Conservation (phyloP, 1,139 yeast species). For the Yamadazyma aaseri region DNA sequence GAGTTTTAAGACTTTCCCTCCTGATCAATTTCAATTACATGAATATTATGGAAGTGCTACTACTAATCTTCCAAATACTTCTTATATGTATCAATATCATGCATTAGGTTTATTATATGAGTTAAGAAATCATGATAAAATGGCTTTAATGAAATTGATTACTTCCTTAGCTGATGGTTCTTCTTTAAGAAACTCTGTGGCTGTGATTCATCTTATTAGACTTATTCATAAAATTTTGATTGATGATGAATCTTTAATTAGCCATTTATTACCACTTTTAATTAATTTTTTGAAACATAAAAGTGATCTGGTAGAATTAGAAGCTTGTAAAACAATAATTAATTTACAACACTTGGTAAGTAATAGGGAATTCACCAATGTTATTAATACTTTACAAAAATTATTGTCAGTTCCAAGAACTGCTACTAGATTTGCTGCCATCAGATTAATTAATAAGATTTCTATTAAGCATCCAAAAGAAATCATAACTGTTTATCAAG, state of each 20-base stretch:
- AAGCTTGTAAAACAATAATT: conserved; percentile 85
- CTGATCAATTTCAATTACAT: conserved; percentile 52
- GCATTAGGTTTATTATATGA: conserved; percentile 90
- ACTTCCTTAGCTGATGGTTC: conserved; percentile 69
- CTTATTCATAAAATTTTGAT: conserved; percentile 68
- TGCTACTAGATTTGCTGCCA: conserved; percentile 89
- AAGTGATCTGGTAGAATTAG: conserved; percentile 88
- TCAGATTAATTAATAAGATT: conserved; percentile 81
- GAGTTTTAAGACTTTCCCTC: conserved; percentile 67
- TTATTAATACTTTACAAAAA: conserved; percentile 71
- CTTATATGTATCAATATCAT: conserved; percentile 90
- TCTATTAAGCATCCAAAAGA: conserved; percentile 82
- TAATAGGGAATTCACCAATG: conserved; percentile 61
- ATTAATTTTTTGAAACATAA: conserved; percentile 74
- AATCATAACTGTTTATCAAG: conserved; percentile 67
- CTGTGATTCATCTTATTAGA: conserved; percentile 83
- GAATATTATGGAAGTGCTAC: conserved; percentile 53
- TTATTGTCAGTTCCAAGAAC: conserved; percentile 87
- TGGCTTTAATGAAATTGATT: conserved; percentile 90
- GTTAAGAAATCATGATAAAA: conserved; percentile 85
- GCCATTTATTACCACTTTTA: conserved; percentile 63
- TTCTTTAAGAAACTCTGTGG: conserved; percentile 68
- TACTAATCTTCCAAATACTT: conserved; percentile 58
- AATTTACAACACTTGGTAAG: conserved; percentile 56
- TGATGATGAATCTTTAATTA: conserved; percentile 55